These are phyloP conservation scores for Delonix regia DNA, from an alignment of 306 rosid genomes.

Conservation along the genomic window DNA sequence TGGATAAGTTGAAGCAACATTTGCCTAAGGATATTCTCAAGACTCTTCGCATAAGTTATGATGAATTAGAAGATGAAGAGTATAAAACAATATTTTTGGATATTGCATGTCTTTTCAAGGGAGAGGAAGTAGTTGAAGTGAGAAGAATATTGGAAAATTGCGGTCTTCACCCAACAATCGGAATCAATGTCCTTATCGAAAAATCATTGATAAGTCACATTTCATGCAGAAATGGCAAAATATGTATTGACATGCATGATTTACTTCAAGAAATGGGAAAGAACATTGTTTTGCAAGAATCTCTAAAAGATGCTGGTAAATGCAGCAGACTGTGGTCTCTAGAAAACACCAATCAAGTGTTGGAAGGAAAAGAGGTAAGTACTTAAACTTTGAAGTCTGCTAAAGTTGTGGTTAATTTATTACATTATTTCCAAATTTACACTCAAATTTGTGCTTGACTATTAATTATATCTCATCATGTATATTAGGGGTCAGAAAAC, in stretches of 20 bases:
- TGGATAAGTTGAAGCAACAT: neutral
- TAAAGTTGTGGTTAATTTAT: neutral
- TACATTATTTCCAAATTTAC: neutral
- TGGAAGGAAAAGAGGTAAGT: too few species aligned
- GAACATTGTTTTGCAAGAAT: constrained; percentile 1
- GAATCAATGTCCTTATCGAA: neutral
- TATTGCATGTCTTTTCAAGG: constrained; percentile 18
- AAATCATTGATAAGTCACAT: neutral
- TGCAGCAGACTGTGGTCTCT: neutral
- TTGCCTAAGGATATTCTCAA: neutral
- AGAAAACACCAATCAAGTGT: too few species aligned
- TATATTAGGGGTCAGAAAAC: neutral
- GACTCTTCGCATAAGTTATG: constrained; percentile 8
- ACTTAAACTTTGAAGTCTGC: neutral
- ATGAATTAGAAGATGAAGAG: neutral
- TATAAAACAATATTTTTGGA: neutral
- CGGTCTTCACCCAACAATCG: constrained; percentile 17
- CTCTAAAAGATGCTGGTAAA: neutral
- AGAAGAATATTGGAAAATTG: constrained; percentile 3
- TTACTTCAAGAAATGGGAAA: constrained; percentile 21
- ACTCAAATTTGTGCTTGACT: neutral
- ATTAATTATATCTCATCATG: neutral
- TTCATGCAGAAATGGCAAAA: too few species aligned
- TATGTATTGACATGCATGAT: neutral
- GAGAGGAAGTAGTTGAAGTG: neutral